Conservation (phyloP, 2,329 filamentous ascomycete species). For the Nannizziopsis barbatae region DNA sequence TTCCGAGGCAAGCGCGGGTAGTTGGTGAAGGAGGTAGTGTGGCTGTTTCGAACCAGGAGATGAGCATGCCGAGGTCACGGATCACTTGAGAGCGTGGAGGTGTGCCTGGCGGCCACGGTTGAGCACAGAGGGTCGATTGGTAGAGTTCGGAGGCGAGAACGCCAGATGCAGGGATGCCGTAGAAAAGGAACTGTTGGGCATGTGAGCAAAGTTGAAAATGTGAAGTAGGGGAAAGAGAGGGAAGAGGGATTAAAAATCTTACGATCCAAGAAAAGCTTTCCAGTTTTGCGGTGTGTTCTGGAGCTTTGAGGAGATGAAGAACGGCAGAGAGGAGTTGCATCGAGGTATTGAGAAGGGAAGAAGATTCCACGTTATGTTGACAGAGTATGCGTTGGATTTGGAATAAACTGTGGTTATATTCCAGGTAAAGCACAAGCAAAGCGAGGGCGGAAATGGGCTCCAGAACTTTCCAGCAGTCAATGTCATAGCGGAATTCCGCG, state of each 20-base stretch:
- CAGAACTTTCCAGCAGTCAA: slow-evolving; percentile 12
- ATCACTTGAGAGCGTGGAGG: slow-evolving; percentile 19
- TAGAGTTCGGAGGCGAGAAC: slow-evolving; percentile 19
- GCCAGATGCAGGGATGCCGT: slow-evolving; percentile 18
- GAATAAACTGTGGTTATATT: slow-evolving; percentile 18
- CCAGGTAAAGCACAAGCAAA: slow-evolving; percentile 17
- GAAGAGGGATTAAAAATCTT: no score
- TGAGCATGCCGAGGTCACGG: slow-evolving; percentile 18
- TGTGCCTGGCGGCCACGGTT: slow-evolving; percentile 14
- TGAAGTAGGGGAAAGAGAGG: neutral
- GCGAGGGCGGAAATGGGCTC: slow-evolving; percentile 12
- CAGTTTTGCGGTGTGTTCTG: slow-evolving; percentile 10
- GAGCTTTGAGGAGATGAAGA: slow-evolving; percentile 17
- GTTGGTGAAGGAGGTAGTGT: slow-evolving; percentile 9
- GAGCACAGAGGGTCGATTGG: slow-evolving; percentile 16
- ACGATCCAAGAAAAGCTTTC: slow-evolving; percentile 18
- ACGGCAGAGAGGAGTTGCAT: slow-evolving; percentile 18
- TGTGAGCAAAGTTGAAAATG: neutral
- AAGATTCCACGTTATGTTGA: slow-evolving; percentile 14
- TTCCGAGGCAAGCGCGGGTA: slow-evolving; percentile 13
- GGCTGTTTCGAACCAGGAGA: slow-evolving; percentile 17
- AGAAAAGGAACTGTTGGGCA: slow-evolving; percentile 15
- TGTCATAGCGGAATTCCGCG: slow-evolving; percentile 16
- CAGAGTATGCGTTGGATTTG: slow-evolving; percentile 20
- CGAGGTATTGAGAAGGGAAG: slow-evolving; percentile 17